A percentile compares a stretch with the other conserved stretches of the same genome.
These are phyloP conservation scores for Pleurotus djamor DNA, from an alignment of 768 basidiomycete species.

Conservation along the genomic window DNA sequence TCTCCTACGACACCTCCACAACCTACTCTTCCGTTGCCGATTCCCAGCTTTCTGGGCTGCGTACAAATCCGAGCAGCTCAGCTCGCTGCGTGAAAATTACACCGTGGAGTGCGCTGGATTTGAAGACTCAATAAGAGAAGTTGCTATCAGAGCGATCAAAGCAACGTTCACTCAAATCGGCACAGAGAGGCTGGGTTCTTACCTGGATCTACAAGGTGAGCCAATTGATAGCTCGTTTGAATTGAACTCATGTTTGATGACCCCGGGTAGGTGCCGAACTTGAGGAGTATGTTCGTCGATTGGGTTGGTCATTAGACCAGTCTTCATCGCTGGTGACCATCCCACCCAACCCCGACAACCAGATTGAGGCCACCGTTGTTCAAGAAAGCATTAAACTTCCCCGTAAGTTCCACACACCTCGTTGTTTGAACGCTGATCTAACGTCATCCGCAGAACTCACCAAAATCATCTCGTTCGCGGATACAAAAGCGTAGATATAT, in stretches of 20 bases:
- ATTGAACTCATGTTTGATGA: background rate
- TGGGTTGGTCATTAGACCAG: conserved; percentile 65
- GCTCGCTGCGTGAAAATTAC: conserved; percentile 79
- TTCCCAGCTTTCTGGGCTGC: conserved; percentile 85
- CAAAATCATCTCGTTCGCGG: conserved; percentile 75
- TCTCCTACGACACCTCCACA: conserved; percentile 62
- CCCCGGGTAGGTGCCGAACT: conserved; percentile 48
- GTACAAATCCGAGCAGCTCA: conserved; percentile 69
- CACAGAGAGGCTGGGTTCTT: conserved; percentile 63
- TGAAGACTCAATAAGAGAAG: conserved; percentile 78
- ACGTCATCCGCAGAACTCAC: conserved; percentile 50
- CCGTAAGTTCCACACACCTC: conserved; percentile 47
- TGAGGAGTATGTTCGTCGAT: conserved; percentile 53
- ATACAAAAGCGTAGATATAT: conserved; percentile 39
- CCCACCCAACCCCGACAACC: conserved; percentile 85
- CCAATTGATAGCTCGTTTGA: conserved; percentile 6
- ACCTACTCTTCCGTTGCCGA: conserved; percentile 77
- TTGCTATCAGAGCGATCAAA: conserved; percentile 74
- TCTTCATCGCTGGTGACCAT: conserved; percentile 57
- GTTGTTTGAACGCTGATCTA: conserved; percentile 5
- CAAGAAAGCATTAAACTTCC: conserved; percentile 81
- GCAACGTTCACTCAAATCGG: conserved; percentile 78
- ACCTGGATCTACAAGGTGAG: conserved; percentile 66
- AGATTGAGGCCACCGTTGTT: conserved; percentile 81
- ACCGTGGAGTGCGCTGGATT: conserved; percentile 83